Percentiles rank a stretch among this genome's conserved stretches.
Evolutionary conservation across 2,329 filamentous ascomycete species (phyloP).

Genomic region (Teratosphaeria destructans): DNA sequence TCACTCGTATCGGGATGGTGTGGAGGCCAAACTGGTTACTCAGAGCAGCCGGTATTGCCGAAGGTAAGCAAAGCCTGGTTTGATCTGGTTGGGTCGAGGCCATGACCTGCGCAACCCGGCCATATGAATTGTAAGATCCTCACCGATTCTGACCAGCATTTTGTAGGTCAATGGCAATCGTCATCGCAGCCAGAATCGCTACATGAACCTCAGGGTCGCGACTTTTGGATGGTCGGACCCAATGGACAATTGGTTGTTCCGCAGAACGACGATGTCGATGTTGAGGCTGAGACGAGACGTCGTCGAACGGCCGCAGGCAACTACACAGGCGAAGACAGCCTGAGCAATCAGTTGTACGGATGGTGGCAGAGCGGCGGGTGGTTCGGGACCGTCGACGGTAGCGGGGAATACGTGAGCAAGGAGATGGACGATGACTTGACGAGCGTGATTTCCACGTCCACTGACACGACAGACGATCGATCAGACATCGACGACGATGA

Average conservation of each 20-base stretch:
- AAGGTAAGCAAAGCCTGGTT: conserved; percentile 9
- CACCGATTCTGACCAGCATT: too few species aligned
- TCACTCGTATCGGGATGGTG: conserved; percentile 51
- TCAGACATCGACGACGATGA: conserved; percentile 35
- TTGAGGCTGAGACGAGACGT: conserved; percentile 68
- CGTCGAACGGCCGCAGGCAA: conserved; percentile 39
- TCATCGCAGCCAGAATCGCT: background rate
- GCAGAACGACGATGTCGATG: conserved; percentile 57
- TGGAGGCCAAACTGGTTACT: conserved; percentile 55
- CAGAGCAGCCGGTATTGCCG: conserved; percentile 37
- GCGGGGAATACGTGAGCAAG: conserved; percentile 61
- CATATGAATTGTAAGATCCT: too few species aligned
- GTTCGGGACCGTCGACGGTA: conserved; percentile 74
- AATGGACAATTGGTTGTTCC: conserved; percentile 47
- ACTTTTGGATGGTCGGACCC: conserved; percentile 44
- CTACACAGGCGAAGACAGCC: conserved; percentile 49
- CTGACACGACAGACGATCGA: conserved; percentile 32
- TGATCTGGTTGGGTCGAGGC: too few species aligned
- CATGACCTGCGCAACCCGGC: too few species aligned
- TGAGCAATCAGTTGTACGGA: conserved; percentile 66
- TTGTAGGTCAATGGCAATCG: conserved; percentile 3
- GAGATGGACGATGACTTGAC: conserved; percentile 64
- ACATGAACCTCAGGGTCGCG: conserved; percentile 19
- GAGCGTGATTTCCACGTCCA: conserved; percentile 63
- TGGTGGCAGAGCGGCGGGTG: conserved; percentile 79